Base-by-base conservation (phyloP, 768 basidiomycete species). In the Macrolepiota fuliginosa region DNA sequence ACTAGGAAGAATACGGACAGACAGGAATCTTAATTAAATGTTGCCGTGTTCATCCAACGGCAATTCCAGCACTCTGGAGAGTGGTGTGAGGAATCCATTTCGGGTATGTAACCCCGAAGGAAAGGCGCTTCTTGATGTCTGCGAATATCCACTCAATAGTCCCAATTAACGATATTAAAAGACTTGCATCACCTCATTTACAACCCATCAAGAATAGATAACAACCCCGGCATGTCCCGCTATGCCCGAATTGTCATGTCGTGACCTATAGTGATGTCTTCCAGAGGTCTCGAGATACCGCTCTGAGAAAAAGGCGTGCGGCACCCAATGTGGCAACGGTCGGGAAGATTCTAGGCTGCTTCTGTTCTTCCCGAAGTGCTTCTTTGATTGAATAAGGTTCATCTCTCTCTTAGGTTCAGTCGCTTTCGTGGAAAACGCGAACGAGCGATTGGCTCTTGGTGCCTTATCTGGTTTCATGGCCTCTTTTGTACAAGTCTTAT, bases 391-490 rank as follows among this genome's bases (percentile, higher is more conserved):
- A 29, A 59, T 17, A 42, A 52, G 36, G 50, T 39, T 42, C 32
- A 12, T 35, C 27, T n/a, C 27, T 50, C 32, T 40, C 32, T 51
- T 40, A 7, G 50, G 25, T 52, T 58, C 36, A 29, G 24, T 4
- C 22, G 15, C 27, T 11, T 40, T 52, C 17, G 15, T 37, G 24
- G 47, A 52, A 39, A 40, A 10, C n/a, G 37, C 3, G 12, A 22
- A 52, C 56, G 35, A n/a, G 13, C 19, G 47, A 58, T 58, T 50
- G 58, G 50, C 29, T 52, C 58, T 53, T 17, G 17, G 58, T 59
- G 27, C 58, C 50, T 52, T 51, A 59, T 52, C 50, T 22, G 58
- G 58, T 53, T n/a, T 39, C 52, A 59, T 59, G 52, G 24, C 58
- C 58, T 37, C 50, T 52, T 59, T 42, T 25, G 50, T 59, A 10